Evolutionary conservation across 805 yeast species (phyloP).

Genomic region (Metschnikowia borealis): DNA sequence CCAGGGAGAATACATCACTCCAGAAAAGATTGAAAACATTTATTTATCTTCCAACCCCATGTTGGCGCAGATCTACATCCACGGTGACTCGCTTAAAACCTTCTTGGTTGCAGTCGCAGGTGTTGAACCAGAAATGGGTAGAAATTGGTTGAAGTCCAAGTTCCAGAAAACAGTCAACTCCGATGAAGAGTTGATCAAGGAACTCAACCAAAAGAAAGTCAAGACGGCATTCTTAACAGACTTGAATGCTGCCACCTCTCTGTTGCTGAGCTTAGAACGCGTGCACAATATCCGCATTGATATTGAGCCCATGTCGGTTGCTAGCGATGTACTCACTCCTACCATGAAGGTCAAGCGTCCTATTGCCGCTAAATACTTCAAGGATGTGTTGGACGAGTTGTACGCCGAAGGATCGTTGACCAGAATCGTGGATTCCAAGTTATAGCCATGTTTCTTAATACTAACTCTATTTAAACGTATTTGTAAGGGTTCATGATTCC

Average conservation of each 20-base stretch:
- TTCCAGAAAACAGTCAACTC: constrained; percentile 1
- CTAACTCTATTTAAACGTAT: constrained; percentile 48
- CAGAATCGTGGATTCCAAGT: constrained; percentile 20
- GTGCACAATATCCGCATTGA: constrained; percentile 50
- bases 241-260: constrained; percentile 34
- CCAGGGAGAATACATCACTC: constrained; percentile 20
- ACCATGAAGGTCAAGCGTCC: constrained; percentile 52
- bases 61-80: constrained; percentile 52
- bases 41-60: constrained; percentile 42
- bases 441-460: constrained; percentile 8
- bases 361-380: constrained; percentile 25
- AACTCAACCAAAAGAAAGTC: constrained; percentile 26
- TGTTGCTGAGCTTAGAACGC: constrained; percentile 60
- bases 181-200: constrained; percentile 21
- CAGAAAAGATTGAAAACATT: constrained; percentile 17
- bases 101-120: constrained; percentile 62
- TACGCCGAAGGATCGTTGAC: constrained; percentile 31
- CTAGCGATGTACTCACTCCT: constrained; percentile 63
- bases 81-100: constrained; percentile 59
- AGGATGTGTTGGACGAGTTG: constrained; percentile 7
- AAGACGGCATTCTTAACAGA: constrained; percentile 31
- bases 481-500: constrained; percentile 93
- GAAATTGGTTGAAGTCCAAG: constrained; percentile 11
- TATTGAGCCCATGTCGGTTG: constrained; percentile 59
- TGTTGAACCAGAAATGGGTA: constrained; percentile 42